A percentile compares a stretch with the other conserved stretches of the same genome.
These are phyloP conservation scores for Naganishia vaughanmartiniae DNA, from an alignment of 768 basidiomycete genomes.

Conservation along the genomic window DNA sequence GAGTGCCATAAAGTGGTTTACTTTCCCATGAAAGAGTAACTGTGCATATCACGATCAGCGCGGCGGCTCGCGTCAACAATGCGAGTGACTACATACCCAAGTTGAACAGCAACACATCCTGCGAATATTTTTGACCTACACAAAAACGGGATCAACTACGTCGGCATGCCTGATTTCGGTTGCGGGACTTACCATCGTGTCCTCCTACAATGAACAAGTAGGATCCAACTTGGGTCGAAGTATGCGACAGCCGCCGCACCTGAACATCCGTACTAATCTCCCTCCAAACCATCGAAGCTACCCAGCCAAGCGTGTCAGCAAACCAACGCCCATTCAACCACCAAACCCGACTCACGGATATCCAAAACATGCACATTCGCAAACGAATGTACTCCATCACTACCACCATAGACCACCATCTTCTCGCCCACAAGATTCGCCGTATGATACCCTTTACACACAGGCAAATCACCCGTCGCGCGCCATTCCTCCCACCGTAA, in stretches of 20 bases:
- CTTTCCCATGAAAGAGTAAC: constrained; percentile 81
- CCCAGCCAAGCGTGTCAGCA: not conserved
- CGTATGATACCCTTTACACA: constrained; percentile 73
- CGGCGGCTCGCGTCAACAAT: not conserved
- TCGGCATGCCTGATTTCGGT: not conserved
- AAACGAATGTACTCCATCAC: constrained; percentile 83
- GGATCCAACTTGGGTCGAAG: constrained; percentile 83
- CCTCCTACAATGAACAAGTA: constrained; percentile 87
- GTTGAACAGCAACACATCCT: constrained; percentile 77
- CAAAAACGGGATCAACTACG: not conserved
- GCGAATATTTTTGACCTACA: constrained; percentile 55
- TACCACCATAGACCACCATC: constrained; percentile 87
- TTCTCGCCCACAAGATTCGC: constrained; percentile 79
- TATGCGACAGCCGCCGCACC: constrained; percentile 71
- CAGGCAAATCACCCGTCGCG: constrained; percentile 57
- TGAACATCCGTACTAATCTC: constrained; percentile 49
- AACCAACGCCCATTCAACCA: not conserved
- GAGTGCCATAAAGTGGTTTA: constrained; percentile 65
- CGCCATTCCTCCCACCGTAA: constrained; percentile 64
- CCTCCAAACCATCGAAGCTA: constrained; percentile 51
- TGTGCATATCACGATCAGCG: constrained; percentile 47
- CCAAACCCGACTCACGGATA: constrained; percentile 61
- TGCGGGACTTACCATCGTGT: constrained; percentile 66
- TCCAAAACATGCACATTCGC: constrained; percentile 83
- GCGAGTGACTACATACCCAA: constrained; percentile 60